These are phyloP conservation scores for Phanerochaete carnosa DNA, from an alignment of 768 basidiomycete genomes.

Conservation along the genomic window DNA sequence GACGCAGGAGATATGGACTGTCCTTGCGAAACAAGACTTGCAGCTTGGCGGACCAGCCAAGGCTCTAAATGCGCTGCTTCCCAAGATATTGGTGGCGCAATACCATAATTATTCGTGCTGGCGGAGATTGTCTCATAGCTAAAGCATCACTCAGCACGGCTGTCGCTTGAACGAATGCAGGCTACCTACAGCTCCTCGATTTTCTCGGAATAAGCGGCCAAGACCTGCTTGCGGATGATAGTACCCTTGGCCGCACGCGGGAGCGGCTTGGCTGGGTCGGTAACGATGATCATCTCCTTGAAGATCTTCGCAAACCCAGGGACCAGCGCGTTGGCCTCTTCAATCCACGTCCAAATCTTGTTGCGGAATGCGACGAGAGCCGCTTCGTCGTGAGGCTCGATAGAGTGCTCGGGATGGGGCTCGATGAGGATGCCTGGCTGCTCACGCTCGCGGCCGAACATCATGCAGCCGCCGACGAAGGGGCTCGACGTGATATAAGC, in stretches of 20 bases:
- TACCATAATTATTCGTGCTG: slow-evolving; percentile 7
- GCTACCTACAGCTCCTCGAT: slow-evolving; percentile 41
- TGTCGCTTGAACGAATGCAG: slow-evolving; percentile 6
- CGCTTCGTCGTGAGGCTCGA: slow-evolving; percentile 11
- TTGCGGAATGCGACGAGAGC: slow-evolving; percentile 9
- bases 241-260: slow-evolving; percentile 48
- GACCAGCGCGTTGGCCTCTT: slow-evolving; percentile 22
- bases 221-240: slow-evolving; percentile 37
- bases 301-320: slow-evolving; percentile 33
- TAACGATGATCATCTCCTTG: slow-evolving; percentile 50
- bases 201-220: slow-evolving; percentile 39
- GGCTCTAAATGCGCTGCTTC: slow-evolving; percentile 1
- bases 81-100: slow-evolving; percentile 14
- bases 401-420: not conserved
- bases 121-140: slow-evolving; percentile 16
- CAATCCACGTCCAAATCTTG: slow-evolving; percentile 19
- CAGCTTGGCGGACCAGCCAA: slow-evolving; percentile 14
- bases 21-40: not conserved
- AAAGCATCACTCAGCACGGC: not conserved
- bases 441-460: slow-evolving; percentile 16
- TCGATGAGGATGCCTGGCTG: slow-evolving; percentile 16
- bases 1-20: not conserved
- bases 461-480: slow-evolving; percentile 9
- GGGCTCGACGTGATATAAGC: not conserved
- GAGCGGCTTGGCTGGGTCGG: slow-evolving; percentile 40